phyloP scores from a whole-genome alignment of 768 basidiomycete genomes.

The Lactarius hatsudake region DNA sequence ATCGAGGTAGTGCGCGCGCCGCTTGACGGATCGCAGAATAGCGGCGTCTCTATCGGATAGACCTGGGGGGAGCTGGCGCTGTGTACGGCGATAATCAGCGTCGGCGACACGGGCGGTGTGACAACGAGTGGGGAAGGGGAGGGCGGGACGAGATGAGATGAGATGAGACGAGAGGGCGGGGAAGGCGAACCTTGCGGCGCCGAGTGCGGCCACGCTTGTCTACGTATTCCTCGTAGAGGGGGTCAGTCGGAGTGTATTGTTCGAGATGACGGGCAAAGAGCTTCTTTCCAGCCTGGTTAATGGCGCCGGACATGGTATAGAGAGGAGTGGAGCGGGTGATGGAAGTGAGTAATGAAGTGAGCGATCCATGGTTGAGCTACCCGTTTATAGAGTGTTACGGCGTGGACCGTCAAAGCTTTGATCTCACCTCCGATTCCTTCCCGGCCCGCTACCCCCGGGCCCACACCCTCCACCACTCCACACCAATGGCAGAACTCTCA shows the following conservation, averaged over 20 bases:
- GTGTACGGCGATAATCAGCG: background rate
- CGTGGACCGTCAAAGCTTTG: background rate
- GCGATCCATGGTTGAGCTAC: slow-evolving; percentile 5
- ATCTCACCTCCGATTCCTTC: no score
- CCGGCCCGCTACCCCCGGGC: background rate
- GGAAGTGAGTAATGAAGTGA: slow-evolving; percentile 9
- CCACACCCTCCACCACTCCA: background rate
- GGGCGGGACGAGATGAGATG: background rate
- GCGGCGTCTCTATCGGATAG: slow-evolving; percentile 72
- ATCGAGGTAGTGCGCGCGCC: slow-evolving; percentile 82
- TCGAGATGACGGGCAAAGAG: slow-evolving; percentile 65
- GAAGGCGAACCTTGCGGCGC: slow-evolving; percentile 50
- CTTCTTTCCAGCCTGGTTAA: slow-evolving; percentile 49
- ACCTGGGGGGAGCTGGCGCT: slow-evolving; percentile 74
- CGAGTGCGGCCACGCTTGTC: slow-evolving; percentile 55
- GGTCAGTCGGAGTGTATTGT: slow-evolving; percentile 68
- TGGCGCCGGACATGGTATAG: slow-evolving; percentile 26
- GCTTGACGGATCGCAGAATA: slow-evolving; percentile 71
- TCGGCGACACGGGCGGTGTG: background rate
- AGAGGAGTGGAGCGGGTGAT: background rate
- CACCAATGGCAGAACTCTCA: slow-evolving; percentile 35
- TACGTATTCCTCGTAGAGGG: slow-evolving; percentile 64
- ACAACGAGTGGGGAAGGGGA: background rate
- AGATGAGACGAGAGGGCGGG: no score
- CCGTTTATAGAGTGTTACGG: slow-evolving; percentile 5